Evolutionary conservation across 2,329 filamentous ascomycete species (phyloP).

Genomic region (Trichoderma guizhouense): DNA sequence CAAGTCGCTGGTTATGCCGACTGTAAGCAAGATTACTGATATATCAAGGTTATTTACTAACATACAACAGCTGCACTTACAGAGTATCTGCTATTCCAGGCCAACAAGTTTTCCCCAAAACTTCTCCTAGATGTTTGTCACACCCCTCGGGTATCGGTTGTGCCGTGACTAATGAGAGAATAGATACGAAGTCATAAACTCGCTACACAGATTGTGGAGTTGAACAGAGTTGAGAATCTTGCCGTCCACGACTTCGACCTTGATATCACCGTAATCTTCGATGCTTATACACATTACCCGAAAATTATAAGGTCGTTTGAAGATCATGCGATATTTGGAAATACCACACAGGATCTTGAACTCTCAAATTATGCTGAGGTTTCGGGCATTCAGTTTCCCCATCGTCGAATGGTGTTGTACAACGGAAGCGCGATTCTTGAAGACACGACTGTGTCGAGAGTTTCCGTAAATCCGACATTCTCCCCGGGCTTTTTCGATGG

Average conservation of each 20-base stretch:
- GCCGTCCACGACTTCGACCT: not conserved
- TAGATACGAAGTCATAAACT: not conserved
- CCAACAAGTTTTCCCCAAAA: not conserved
- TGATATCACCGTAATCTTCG: not conserved
- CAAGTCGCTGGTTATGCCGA: not conserved
- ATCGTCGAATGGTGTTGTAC: not conserved
- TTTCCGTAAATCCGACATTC: not conserved
- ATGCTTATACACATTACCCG: not conserved
- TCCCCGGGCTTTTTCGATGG: not conserved
- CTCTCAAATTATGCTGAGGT: not conserved
- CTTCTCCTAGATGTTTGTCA: not conserved
- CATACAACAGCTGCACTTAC: not conserved
- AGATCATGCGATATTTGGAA: not conserved
- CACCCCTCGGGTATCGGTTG: fast-evolving
- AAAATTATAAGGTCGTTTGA: not conserved
- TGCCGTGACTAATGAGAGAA: not conserved
- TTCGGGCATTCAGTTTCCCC: not conserved
- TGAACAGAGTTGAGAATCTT: not conserved
- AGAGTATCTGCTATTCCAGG: not conserved
- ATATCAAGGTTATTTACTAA: not conserved
- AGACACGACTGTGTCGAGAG: not conserved
- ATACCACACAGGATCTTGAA: not conserved
- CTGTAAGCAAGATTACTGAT: not conserved
- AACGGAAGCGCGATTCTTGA: not conserved
- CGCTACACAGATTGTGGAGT: not conserved